These are phyloP conservation scores for Penicillium alfredii DNA, from an alignment of 495 filamentous ascomycete species.

Conservation along the genomic window DNA sequence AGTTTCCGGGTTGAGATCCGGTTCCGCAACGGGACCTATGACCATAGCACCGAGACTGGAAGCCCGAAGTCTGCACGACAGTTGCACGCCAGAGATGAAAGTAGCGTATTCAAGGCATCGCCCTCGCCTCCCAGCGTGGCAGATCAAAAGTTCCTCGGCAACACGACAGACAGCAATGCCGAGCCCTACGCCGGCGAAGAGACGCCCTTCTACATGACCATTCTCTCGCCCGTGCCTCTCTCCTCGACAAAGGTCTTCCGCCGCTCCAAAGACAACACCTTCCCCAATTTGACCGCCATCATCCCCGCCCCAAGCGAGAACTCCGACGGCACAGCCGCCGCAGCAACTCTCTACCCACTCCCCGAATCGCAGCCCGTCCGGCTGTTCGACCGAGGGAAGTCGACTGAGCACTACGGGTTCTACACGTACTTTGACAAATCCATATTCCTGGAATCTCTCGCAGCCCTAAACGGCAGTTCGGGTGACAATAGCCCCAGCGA, in stretches of 20 bases:
- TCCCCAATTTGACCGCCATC: slow-evolving; percentile 45
- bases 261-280: slow-evolving; percentile 21
- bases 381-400: slow-evolving; percentile 73
- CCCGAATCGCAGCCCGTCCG: slow-evolving; percentile 72
- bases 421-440: slow-evolving; percentile 88
- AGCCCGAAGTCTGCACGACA: slow-evolving; percentile 17
- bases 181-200: slow-evolving; percentile 47
- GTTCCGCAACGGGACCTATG: slow-evolving; percentile 64
- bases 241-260: slow-evolving; percentile 21
- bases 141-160: slow-evolving; percentile 74
- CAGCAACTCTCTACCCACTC: slow-evolving; percentile 61
- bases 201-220: slow-evolving; percentile 47
- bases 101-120: slow-evolving; percentile 44
- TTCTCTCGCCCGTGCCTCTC: slow-evolving; percentile 31
- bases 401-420: slow-evolving; percentile 87
- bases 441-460: slow-evolving; percentile 64
- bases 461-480: slow-evolving; percentile 27
- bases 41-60: slow-evolving; percentile 28
- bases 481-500: slow-evolving; percentile 46
- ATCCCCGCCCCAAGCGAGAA: slow-evolving; percentile 57
- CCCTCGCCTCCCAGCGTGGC: slow-evolving; percentile 59
- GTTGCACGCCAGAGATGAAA: slow-evolving; percentile 7
- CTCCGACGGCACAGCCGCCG: slow-evolving; percentile 62
- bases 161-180: slow-evolving; percentile 71
- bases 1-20: slow-evolving; percentile 75